Evolutionary conservation across 2,329 filamentous ascomycete genomes (phyloP).

Genomic region (Exophiala sideris): DNA sequence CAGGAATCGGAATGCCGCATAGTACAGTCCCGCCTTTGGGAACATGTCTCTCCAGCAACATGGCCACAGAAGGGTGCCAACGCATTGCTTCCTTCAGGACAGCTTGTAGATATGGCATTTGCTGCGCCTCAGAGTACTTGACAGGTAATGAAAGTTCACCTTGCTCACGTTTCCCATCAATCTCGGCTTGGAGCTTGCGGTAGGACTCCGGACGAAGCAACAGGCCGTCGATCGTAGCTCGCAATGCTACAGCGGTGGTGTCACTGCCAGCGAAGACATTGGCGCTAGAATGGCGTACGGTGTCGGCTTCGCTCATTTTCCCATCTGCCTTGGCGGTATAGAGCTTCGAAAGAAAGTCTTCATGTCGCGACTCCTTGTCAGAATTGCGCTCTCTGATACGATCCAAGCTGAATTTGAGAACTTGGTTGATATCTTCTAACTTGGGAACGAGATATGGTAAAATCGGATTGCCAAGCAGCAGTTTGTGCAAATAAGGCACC

Average conservation of each 20-base stretch:
- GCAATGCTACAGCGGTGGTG: conserved; percentile 10
- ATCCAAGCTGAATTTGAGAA: not conserved
- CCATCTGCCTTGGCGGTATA: conserved; percentile 25
- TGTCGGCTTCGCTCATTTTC: conserved; percentile 2
- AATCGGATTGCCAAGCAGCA: conserved; percentile 30
- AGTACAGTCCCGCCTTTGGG: conserved; percentile 15
- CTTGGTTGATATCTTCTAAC: conserved; percentile 16
- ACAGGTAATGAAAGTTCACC: conserved; percentile 14
- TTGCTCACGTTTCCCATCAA: conserved; percentile 1
- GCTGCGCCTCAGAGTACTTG: conserved; percentile 25
- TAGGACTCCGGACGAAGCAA: conserved; percentile 54
- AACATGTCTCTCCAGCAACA: conserved; percentile 26
- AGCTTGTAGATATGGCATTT: conserved; percentile 8
- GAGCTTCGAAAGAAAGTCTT: conserved; percentile 42
- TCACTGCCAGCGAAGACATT: conserved; percentile 27
- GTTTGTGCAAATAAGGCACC: conserved; percentile 27
- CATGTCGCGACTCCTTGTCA: not conserved
- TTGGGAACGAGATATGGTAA: conserved; percentile 31
- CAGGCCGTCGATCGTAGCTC: conserved; percentile 65
- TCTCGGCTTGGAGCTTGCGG: conserved; percentile 8
- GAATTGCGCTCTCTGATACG: not conserved
- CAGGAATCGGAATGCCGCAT: conserved; percentile 10
- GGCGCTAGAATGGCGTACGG: not conserved
- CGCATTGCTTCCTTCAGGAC: conserved; percentile 13
- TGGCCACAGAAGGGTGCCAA: conserved; percentile 21